Evolutionary conservation across 345 rosid species (phyloP), one percentile per base, ranked within the genome.

Genomic region (Rhodamnia rubescens): DNA sequence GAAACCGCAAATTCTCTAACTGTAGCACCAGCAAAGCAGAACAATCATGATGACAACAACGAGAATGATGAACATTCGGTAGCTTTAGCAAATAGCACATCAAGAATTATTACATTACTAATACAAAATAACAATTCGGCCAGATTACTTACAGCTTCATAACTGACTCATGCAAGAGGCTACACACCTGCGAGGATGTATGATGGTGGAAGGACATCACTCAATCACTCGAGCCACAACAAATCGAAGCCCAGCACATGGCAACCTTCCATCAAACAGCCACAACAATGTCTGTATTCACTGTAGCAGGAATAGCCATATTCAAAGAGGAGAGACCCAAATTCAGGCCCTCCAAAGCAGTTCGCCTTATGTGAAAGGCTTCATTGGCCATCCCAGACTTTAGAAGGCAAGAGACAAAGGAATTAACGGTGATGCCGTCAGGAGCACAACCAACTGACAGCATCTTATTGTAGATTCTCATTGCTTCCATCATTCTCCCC

Each of bases 381-480:
- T 95, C 99, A 78, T 87, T 91, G 83, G 96, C 93, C 98, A 94
- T 94, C 87, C 99, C 99, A 53, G 97, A 95, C 88, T 97, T 97
- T 84, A 94, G 89, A 88, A 97, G 96, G 90, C 93, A 93, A 86
- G 98, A 94, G 51, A 92, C 55, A 89, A 97, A 91, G 83, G 97
- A 92, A 89, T 81, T 91, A 42, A 94, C 86, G 0, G 97, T 90
- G 55, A 95, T 88, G 83, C 78, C 85, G 88, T 97, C 99, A 5
- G 98, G 99, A 50, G 90, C 82, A 87, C 98, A 97, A 84, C 98
- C 97, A 82, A 92, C 86, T 21, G 90, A 88, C 83, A 94, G 74
- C 99, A 95, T 96, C 89, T 92, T 94, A 86, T 93, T 87, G 85
- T 92, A 95, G 87, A 95, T 93, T 85, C 89, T 85, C 87, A 94